Evolutionary conservation across 2,329 filamentous ascomycete genomes (phyloP).

Genomic region (Colletotrichum sp.): DNA sequence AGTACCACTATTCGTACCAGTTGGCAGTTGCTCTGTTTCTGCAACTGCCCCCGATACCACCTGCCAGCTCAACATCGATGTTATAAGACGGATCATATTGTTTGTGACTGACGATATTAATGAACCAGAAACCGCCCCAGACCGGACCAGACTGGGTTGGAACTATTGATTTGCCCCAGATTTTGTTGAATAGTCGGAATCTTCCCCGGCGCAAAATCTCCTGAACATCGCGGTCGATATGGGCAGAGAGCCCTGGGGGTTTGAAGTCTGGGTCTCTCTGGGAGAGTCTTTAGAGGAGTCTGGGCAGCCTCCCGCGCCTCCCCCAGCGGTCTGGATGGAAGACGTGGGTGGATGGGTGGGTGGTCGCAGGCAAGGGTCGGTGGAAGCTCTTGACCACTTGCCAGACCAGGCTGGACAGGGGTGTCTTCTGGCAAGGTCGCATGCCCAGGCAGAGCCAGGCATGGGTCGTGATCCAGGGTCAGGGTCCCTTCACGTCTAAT

Average conservation of each 20-base stretch:
- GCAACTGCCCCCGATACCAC: not conserved
- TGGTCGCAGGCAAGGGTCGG: not conserved
- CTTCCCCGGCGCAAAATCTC: not conserved
- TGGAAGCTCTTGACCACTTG: not conserved
- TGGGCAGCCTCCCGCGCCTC: not conserved
- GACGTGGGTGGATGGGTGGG: not conserved
- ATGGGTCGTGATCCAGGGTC: not conserved
- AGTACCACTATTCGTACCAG: not conserved
- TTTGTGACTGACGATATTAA: not conserved
- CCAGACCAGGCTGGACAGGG: not conserved
- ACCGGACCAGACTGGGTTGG: not conserved
- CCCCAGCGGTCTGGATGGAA: not conserved
- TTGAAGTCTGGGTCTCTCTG: not conserved
- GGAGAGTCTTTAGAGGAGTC: not conserved
- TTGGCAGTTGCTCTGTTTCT: not conserved
- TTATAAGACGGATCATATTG: not conserved
- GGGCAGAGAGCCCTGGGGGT: not conserved
- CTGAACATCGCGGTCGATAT: not conserved
- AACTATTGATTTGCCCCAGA: not conserved
- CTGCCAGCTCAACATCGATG: not conserved
- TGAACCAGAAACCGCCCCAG: not conserved
- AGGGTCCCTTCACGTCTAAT: constrained; percentile 4
- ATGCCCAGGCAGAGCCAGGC: not conserved
- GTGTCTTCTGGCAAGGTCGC: not conserved
- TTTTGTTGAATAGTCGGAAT: not conserved